A percentile compares a stretch with the other conserved stretches of the same genome.
phyloP scores from a whole-genome alignment of 805 yeast genomes.

The Saturnispora silvae region DNA sequence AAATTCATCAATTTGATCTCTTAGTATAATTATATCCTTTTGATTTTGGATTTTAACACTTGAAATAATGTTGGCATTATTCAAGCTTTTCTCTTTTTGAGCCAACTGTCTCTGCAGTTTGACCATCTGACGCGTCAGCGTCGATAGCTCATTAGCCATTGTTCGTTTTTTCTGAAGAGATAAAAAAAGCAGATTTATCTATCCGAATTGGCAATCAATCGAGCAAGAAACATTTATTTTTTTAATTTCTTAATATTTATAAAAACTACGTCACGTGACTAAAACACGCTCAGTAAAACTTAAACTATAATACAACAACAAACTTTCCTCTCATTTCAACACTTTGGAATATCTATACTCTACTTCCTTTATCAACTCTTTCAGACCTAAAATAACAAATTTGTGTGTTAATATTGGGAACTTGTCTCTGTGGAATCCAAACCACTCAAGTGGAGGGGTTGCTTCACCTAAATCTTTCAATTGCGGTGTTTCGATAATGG shows the following conservation, averaged over 20 bases:
- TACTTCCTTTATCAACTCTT: slow-evolving; percentile 61
- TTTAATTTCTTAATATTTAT: too few relatives aligned
- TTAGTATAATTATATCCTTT: slow-evolving; percentile 6
- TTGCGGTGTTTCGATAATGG: slow-evolving; percentile 81
- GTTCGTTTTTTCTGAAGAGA: too few relatives aligned
- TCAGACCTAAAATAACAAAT: slow-evolving; percentile 60
- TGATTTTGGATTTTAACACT: too few relatives aligned
- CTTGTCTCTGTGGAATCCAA: slow-evolving; percentile 80
- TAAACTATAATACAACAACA: neutral
- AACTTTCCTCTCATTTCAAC: slow-evolving; percentile 26
- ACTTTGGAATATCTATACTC: slow-evolving; percentile 42
- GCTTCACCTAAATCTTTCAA: slow-evolving; percentile 89
- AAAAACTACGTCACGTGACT: neutral
- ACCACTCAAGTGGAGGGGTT: slow-evolving; percentile 97
- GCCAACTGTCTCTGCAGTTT: too few relatives aligned
- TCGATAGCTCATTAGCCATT: too few relatives aligned
- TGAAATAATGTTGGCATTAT: too few relatives aligned
- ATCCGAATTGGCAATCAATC: too few relatives aligned
- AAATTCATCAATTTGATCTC: slow-evolving; percentile 3
- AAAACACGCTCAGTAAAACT: neutral
- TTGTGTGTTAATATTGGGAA: slow-evolving; percentile 86
- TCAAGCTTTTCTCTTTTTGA: too few relatives aligned
- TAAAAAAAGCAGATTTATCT: too few relatives aligned
- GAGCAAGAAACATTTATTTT: too few relatives aligned
- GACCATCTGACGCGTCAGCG: too few relatives aligned